phyloP scores from a whole-genome alignment of 2,329 filamentous ascomycete genomes.

The Verticillium klebahnii region DNA sequence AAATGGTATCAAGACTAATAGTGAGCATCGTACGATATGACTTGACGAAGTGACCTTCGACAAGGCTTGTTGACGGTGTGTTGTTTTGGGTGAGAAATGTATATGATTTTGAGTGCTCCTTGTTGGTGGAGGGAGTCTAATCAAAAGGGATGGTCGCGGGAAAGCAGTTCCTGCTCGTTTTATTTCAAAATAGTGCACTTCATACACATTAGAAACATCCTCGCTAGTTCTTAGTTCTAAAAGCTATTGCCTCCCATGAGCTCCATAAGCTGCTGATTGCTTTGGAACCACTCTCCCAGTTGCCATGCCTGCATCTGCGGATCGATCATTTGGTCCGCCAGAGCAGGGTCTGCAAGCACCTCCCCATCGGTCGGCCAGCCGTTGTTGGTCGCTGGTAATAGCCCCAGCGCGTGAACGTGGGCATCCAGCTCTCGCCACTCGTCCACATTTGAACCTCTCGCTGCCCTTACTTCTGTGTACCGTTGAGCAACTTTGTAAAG shows the following conservation, averaged over 20 bases:
- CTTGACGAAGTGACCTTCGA: no score
- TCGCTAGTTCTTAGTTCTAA: not conserved
- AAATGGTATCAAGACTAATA: no score
- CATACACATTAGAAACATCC: no score
- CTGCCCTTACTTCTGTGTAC: not conserved
- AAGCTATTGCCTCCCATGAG: not conserved
- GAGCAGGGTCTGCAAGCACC: not conserved
- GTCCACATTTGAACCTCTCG: not conserved
- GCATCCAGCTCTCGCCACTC: not conserved
- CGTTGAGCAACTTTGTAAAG: not conserved
- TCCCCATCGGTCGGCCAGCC: not conserved
- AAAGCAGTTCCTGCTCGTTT: no score
- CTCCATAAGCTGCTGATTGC: not conserved
- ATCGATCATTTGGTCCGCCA: not conserved
- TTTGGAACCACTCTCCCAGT: not conserved
- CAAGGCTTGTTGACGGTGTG: no score
- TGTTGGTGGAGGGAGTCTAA: no score
- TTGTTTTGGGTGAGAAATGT: no score
- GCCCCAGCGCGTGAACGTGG: not conserved
- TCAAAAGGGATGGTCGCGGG: no score
- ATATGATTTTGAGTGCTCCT: no score
- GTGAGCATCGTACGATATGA: no score
- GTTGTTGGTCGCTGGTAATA: not conserved
- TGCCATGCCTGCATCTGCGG: not conserved
- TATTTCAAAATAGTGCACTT: no score